phyloP scores from a whole-genome alignment of 352 stramenopile genomes.

The Phytophthora constricta region DNA sequence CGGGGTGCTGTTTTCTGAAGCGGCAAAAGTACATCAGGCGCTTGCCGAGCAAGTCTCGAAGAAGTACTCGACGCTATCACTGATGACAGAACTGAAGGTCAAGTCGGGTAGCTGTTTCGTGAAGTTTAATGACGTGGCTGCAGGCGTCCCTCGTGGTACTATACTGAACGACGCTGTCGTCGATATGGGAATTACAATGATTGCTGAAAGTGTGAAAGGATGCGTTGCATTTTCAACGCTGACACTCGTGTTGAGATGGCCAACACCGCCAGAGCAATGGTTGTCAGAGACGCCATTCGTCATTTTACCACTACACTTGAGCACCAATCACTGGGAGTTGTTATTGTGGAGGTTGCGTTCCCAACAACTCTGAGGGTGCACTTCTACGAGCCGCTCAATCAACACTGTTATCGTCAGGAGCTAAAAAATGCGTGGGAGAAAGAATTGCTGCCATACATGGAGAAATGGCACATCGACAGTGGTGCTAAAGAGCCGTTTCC shows the following conservation, averaged over 20 bases:
- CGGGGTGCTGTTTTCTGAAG: not conserved
- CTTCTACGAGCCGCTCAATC: not conserved
- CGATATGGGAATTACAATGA: not conserved
- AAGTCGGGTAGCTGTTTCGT: not conserved
- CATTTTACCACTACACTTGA: not conserved
- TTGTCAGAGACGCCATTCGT: not conserved
- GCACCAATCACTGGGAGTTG: not conserved
- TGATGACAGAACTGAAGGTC: not conserved
- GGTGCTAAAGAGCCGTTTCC: not conserved
- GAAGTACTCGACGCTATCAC: not conserved
- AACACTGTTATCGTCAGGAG: not conserved
- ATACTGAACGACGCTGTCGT: not conserved
- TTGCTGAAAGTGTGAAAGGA: not conserved
- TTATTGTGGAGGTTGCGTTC: not conserved
- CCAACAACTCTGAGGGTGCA: not conserved
- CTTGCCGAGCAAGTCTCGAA: not conserved
- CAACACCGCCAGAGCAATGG: not conserved
- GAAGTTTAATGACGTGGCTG: not conserved
- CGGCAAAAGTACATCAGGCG: not conserved
- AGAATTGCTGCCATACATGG: not conserved
- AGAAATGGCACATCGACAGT: not conserved
- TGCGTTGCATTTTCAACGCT: not conserved
- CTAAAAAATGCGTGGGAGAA: not conserved
- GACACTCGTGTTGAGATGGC: not conserved
- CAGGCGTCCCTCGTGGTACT: not conserved